A percentile compares a stretch with the other conserved stretches of the same genome.
Conservation (phyloP, 2,329 filamentous ascomycete genomes). For the Phialocephala sp. region DNA sequence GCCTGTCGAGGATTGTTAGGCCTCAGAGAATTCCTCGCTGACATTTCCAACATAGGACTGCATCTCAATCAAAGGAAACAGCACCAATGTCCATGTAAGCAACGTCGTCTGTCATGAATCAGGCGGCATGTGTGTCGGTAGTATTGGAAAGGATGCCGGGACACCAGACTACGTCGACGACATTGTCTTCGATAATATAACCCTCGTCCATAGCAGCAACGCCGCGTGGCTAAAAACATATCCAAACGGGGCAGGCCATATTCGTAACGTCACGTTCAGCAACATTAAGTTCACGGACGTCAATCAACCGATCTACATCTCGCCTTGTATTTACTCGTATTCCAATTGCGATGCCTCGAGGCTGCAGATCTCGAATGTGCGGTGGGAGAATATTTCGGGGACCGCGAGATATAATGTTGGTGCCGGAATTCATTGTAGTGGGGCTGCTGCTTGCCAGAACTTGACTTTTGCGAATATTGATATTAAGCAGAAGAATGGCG, state of each 20-base stretch:
- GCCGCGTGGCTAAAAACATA: conserved; percentile 47
- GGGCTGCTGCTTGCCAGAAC: conserved; percentile 24
- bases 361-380: conserved; percentile 63
- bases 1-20: background rate
- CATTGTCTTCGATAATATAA: conserved; percentile 56
- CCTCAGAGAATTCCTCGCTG: background rate
- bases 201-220: conserved; percentile 43
- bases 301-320: conserved; percentile 56
- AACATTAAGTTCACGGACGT: conserved; percentile 46
- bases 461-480: conserved; percentile 26
- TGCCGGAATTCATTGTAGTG: conserved; percentile 27
- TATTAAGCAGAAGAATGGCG: conserved; percentile 26
- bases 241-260: conserved; percentile 44
- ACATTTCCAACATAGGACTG: conserved; percentile 44
- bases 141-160: conserved; percentile 50
- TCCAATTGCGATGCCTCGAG: conserved; percentile 54
- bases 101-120: conserved; percentile 66
- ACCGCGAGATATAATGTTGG: conserved; percentile 50
- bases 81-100: conserved; percentile 60
- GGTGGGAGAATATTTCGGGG: conserved; percentile 63
- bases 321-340: conserved; percentile 52
- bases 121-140: conserved; percentile 61
- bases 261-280: conserved; percentile 43
- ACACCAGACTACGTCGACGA: conserved; percentile 62
- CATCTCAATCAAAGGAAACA: conserved; percentile 66